Conservation (phyloP, 2,329 filamentous ascomycete genomes). For the Elsinoe arachidis region DNA sequence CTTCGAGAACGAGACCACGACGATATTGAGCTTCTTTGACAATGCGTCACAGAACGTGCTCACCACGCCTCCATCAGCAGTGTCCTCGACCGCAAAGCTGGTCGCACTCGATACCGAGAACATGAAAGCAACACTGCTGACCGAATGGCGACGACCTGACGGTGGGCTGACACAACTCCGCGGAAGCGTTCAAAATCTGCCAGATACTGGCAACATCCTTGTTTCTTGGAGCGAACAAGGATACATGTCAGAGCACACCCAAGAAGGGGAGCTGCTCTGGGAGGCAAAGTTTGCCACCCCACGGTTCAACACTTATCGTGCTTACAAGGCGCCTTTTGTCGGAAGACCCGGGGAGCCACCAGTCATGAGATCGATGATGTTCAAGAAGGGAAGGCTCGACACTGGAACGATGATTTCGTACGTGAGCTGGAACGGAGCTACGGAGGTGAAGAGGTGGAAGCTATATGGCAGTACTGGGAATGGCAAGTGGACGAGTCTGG, state of each 20-base stretch:
- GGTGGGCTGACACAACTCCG: slow-evolving; percentile 22
- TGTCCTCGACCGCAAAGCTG: neutral
- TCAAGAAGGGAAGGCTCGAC: neutral
- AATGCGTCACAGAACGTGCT: slow-evolving; percentile 5
- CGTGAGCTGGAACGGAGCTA: slow-evolving; percentile 46
- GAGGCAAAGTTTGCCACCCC: slow-evolving; percentile 27
- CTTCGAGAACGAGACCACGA: slow-evolving; percentile 8
- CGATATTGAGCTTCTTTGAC: slow-evolving; percentile 12
- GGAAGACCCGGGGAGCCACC: slow-evolving; percentile 23
- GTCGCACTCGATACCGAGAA: neutral
- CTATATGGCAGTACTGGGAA: slow-evolving; percentile 21
- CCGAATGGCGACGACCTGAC: slow-evolving; percentile 28
- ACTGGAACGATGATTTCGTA: slow-evolving; percentile 25
- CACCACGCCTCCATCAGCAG: neutral
- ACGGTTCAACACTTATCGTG: slow-evolving; percentile 31
- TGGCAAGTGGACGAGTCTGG: slow-evolving; percentile 10
- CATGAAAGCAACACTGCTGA: slow-evolving; percentile 1
- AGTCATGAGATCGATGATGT: slow-evolving; percentile 24
- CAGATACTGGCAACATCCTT: slow-evolving; percentile 28
- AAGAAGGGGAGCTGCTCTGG: slow-evolving; percentile 26
- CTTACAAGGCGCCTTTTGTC: slow-evolving; percentile 31
- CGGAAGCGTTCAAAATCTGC: slow-evolving; percentile 29
- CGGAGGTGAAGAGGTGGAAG: slow-evolving; percentile 39
- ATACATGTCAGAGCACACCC: slow-evolving; percentile 28
- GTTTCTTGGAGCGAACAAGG: slow-evolving; percentile 30